Percentiles rank a stretch among this genome's conserved stretches.
Evolutionary conservation across 257 asterid species (phyloP).

Genomic region (Solanum medicagineum): DNA sequence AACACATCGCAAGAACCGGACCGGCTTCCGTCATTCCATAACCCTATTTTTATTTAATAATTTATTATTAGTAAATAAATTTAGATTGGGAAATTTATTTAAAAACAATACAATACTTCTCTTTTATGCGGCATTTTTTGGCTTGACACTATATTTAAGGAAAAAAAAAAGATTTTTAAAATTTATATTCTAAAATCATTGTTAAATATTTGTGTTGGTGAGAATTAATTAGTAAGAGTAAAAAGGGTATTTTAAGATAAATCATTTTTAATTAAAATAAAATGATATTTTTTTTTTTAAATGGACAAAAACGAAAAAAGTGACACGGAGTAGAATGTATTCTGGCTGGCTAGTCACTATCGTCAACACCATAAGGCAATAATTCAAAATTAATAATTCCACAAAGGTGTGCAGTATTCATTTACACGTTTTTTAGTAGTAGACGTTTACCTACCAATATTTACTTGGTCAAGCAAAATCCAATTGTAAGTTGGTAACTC

Average conservation of each 20-base stretch:
- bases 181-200: too few species aligned
- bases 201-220: too few species aligned
- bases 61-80: neutral
- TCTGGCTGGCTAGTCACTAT: neutral
- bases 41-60: slow-evolving; percentile 28
- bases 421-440: neutral
- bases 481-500: neutral
- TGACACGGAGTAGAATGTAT: neutral
- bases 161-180: too few species aligned
- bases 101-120: neutral
- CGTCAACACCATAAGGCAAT: neutral
- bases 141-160: too few species aligned
- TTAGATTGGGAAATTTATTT: neutral
- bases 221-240: too few species aligned
- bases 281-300: too few species aligned
- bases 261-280: too few species aligned
- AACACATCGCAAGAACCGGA: slow-evolving; percentile 83
- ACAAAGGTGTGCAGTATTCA: neutral
- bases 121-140: too few species aligned
- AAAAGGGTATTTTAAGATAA: too few species aligned
- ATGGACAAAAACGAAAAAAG: too few species aligned
- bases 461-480: neutral
- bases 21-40: slow-evolving; percentile 99
- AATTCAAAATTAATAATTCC: neutral
- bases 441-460: neutral